Percentiles rank a stretch among this genome's conserved stretches.
phyloP scores from a whole-genome alignment of 2,329 filamentous ascomycete genomes.

The Scorias spongiosa region DNA sequence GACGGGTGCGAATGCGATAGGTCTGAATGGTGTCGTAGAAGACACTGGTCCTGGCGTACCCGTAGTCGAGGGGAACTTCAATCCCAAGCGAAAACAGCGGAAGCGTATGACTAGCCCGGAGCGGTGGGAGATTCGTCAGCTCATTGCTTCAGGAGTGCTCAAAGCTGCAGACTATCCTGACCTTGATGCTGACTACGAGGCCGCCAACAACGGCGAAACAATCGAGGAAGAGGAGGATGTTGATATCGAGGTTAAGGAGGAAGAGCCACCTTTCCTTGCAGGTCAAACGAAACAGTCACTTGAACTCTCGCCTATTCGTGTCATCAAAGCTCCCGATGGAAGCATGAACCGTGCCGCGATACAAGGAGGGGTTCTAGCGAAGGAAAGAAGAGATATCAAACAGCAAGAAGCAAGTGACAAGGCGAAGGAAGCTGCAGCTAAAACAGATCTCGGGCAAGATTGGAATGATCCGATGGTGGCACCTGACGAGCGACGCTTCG shows the following conservation, averaged over 20 bases:
- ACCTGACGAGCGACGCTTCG: conserved; percentile 74
- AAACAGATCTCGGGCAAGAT: conserved; percentile 73
- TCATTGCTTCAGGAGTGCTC: conserved; percentile 87
- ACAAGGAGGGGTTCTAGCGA: conserved; percentile 75
- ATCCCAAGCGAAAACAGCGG: conserved; percentile 39
- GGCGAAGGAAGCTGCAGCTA: conserved; percentile 55
- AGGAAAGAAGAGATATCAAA: conserved; percentile 75
- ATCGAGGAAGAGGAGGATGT: conserved; percentile 93
- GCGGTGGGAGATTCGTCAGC: conserved; percentile 90
- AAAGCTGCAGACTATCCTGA: conserved; percentile 91
- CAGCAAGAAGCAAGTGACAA: conserved; percentile 77
- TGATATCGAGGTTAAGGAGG: conserved; percentile 90
- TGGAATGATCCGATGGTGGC: conserved; percentile 96
- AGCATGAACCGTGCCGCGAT: conserved; percentile 94
- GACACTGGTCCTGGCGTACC: conserved; percentile 39
- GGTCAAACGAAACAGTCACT: conserved; percentile 95
- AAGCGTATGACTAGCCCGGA: conserved; percentile 96
- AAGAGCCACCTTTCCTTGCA: conserved; percentile 88
- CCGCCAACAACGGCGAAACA: conserved; percentile 69
- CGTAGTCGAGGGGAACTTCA: conserved; percentile 46
- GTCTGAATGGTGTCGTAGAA: conserved; percentile 49
- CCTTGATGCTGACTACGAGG: conserved; percentile 84
- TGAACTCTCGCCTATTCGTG: conserved; percentile 85
- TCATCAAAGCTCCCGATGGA: conserved; percentile 96
- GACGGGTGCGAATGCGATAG: conserved; percentile 81